These are phyloP conservation scores for Schwanniomyces pseudopolymorphus DNA, from an alignment of 805 yeast genomes.

Conservation along the genomic window DNA sequence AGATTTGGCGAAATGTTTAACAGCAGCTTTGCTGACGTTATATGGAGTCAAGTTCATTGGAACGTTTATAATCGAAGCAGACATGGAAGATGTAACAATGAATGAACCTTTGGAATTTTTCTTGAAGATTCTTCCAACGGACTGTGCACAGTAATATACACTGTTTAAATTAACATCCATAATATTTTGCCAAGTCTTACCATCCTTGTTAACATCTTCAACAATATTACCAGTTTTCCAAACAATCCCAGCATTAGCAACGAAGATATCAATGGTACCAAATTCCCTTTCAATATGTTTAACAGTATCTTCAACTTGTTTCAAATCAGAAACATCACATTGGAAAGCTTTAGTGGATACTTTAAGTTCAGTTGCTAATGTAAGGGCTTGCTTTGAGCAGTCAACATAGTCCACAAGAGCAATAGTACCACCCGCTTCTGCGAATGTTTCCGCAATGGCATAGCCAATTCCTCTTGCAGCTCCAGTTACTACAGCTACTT, in stretches of 20 bases:
- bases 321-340: neutral
- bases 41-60: constrained; percentile 30
- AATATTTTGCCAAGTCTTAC: constrained; percentile 1
- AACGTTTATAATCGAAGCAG: constrained; percentile 29
- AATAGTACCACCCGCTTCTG: constrained; percentile 43
- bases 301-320: neutral
- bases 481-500: constrained; percentile 21
- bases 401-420: neutral
- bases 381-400: neutral
- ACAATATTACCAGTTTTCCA: constrained; percentile 6
- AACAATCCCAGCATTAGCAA: constrained; percentile 14
- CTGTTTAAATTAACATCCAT: constrained; percentile 9
- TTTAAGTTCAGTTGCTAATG: neutral
- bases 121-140: constrained; percentile 9
- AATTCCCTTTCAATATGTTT: constrained; percentile 1
- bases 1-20: constrained; percentile 33
- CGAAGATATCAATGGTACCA: constrained; percentile 11
- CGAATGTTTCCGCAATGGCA: constrained; percentile 49
- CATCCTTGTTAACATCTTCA: constrained; percentile 8
- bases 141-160: constrained; percentile 10
- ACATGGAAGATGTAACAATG: constrained; percentile 32
- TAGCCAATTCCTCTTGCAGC: constrained; percentile 49
- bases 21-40: constrained; percentile 36
- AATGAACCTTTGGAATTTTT: constrained; percentile 28
- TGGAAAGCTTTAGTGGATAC: neutral